Evolutionary conservation across 352 stramenopile genomes (phyloP), one percentile per base, ranked within the genome.

Genomic region (Phytophthora pluvialis): DNA sequence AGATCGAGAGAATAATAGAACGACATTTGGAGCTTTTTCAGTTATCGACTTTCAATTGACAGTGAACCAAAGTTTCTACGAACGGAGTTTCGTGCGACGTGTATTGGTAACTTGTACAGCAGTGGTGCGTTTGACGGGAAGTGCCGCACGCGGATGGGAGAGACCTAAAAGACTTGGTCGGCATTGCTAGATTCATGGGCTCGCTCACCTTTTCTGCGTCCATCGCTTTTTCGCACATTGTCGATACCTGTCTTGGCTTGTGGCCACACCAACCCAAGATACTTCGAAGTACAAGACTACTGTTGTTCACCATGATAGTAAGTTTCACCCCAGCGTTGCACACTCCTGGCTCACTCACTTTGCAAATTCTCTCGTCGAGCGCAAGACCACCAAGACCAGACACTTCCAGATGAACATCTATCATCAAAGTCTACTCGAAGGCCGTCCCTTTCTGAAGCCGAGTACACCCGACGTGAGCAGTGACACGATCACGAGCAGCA

Each of bases 341-440:
- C 28, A 49, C 51, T 48, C 18, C 35, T 26, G 39, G 18, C 60
- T 72, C 70, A 78, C 60, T 72, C 70, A 78, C 60, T 78, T 69
- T 15, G 16, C 26, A 66, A 65, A 36, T 69, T 72, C 52, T 56
- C 60, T 58, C n/a, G 39, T 53, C 32, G 28, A 40, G 42, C 48
- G 9, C 52, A 72, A 28, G 33, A 65, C 48, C 33, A 48, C 43
- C 21, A 21, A 21, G 15, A 42, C 46, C 11, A 53, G 33, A 60
- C 43, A 44, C 40, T 55, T 38, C 26, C 3, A 45, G 42, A 72
- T 75, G 70, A 62, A 33, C 28, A 60, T 64, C 39, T 60, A 57
- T 58, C 60, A 66, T 0, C 54, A 58, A 4, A 38, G 15, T 35
- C 25, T 13, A 39, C 42, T 50, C 10, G 31, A 70, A 49, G 21